Base-by-base conservation (phyloP, 495 filamentous ascomycete species). In the Penicillium odoratum region DNA sequence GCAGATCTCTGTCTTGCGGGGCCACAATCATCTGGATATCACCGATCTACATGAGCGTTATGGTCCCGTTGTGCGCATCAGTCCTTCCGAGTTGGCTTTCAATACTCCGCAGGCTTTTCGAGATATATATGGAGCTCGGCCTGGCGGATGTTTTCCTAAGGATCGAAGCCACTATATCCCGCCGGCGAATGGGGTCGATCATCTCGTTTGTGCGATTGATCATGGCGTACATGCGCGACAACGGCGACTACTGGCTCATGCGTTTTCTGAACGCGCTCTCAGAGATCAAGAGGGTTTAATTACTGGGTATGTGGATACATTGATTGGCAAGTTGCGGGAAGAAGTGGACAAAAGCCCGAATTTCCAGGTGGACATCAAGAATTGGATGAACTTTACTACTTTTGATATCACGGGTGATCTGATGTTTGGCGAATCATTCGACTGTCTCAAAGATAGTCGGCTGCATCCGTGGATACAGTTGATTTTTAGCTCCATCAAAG, bases 41-140 rank as follows among this genome's bases (percentile, higher is more conserved):
- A 31, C 52, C 10, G 58, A 51, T 1, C 56, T 73, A n/a, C 76
- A 80, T 62, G 52, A 64, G 1, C 57, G 66, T 29, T 79, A 79
- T 58, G 78, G 78, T 0, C 66, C 70, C 5, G 74, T 83, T 10
- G 73, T 90, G 0, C 83, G 87, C 3, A 64, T 87, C 9, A 69
- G 74, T 0, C 86, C 86, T 1, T 69, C 79, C 38, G 75, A 83
- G 44, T 64, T 90, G 0, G 80, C 78, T 4, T 88, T 84, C 69
- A 78, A 69, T 54, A 72, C 78, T 3, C 70, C 78, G 3, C 71
- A 69, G 15, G 83, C 85, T 4, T 84, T 78, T 73, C 77, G 78
- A 28, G 83, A 85, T 55, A 85, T 89, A 48, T 84, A 87, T 56
- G 81, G 79, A 8, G 21, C 67, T 72, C 25, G 75, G 71, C 25